These are phyloP conservation scores for Pleurotus citrinopileatus DNA, from an alignment of 768 basidiomycete species.

Conservation along the genomic window DNA sequence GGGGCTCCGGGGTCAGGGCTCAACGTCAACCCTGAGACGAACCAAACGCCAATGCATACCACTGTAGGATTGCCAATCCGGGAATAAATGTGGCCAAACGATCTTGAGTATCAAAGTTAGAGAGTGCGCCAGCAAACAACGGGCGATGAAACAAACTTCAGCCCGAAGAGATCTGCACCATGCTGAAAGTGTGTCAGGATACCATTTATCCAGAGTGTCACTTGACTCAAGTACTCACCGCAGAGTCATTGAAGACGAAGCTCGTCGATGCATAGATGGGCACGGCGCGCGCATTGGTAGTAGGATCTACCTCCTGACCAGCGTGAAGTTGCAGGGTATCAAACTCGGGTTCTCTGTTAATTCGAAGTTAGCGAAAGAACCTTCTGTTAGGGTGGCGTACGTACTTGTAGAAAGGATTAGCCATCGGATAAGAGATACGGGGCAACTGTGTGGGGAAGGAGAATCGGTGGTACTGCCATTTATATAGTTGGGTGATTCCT, in stretches of 20 bases:
- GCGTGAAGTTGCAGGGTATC: constrained; percentile 82
- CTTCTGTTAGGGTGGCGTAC: constrained; percentile 5
- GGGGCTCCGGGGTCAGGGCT: not conserved
- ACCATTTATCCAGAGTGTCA: not conserved
- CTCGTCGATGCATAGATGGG: constrained; percentile 77
- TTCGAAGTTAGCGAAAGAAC: not conserved
- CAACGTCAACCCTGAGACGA: constrained; percentile 3
- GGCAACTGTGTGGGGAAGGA: too few species aligned
- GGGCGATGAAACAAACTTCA: constrained; percentile 34
- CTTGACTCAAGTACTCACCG: constrained; percentile 46
- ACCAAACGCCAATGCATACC: constrained; percentile 30
- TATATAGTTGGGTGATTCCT: not conserved
- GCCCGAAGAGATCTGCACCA: constrained; percentile 67
- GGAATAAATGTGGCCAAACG: constrained; percentile 61
- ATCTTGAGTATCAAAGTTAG: constrained; percentile 22
- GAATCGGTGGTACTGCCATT: not conserved
- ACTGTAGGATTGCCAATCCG: constrained; percentile 70
- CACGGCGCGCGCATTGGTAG: constrained; percentile 71
- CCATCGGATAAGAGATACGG: too few species aligned
- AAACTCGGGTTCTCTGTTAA: constrained; percentile 58
- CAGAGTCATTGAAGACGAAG: constrained; percentile 71
- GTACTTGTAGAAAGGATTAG: constrained; percentile 36
- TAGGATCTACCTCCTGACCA: constrained; percentile 60
- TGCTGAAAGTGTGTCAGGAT: constrained; percentile 37
- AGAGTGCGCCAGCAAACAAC: not conserved